Evolutionary conservation across 2,329 filamentous ascomycete species (phyloP).

Genomic region (Diaporthe caulivora): DNA sequence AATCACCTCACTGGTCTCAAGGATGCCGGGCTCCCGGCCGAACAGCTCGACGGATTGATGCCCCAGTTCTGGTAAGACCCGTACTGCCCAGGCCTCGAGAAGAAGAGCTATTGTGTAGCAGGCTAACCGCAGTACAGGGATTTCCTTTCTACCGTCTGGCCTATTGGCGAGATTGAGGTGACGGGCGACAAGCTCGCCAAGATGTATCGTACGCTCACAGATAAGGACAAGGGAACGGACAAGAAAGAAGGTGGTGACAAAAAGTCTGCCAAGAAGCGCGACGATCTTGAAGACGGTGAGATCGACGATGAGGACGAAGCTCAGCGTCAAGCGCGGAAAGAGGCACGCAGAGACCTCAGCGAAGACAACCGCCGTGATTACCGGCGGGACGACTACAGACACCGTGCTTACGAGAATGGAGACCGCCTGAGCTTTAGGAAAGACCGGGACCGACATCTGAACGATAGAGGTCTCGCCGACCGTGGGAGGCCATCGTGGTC

Average conservation of each 20-base stretch:
- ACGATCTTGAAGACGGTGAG: constrained; percentile 54
- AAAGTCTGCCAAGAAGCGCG: constrained; percentile 43
- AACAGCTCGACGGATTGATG: constrained; percentile 50
- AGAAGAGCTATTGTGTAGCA: background rate
- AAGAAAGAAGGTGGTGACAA: constrained; percentile 45
- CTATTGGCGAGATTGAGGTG: constrained; percentile 52
- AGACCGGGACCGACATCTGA: constrained; percentile 46
- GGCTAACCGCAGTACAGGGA: constrained; percentile 48
- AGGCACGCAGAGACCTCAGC: constrained; percentile 38
- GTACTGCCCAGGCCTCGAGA: background rate
- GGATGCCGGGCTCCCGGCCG: constrained; percentile 46
- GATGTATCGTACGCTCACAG: constrained; percentile 52
- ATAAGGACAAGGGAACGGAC: constrained; percentile 46
- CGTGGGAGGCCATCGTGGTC: constrained; percentile 47
- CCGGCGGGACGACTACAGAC: constrained; percentile 46
- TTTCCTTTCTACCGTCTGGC: constrained; percentile 55
- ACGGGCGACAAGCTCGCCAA: constrained; percentile 51
- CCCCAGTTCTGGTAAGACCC: constrained; percentile 52
- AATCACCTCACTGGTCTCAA: constrained; percentile 51
- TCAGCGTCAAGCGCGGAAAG: constrained; percentile 42
- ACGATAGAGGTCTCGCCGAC: constrained; percentile 42
- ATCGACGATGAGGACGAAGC: constrained; percentile 53
- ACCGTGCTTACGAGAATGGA: constrained; percentile 48
- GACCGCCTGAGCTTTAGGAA: constrained; percentile 48
- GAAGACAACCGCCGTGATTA: constrained; percentile 48